Evolutionary conservation across 306 rosid species (phyloP).

Genomic region (Fragaria vesca): DNA sequence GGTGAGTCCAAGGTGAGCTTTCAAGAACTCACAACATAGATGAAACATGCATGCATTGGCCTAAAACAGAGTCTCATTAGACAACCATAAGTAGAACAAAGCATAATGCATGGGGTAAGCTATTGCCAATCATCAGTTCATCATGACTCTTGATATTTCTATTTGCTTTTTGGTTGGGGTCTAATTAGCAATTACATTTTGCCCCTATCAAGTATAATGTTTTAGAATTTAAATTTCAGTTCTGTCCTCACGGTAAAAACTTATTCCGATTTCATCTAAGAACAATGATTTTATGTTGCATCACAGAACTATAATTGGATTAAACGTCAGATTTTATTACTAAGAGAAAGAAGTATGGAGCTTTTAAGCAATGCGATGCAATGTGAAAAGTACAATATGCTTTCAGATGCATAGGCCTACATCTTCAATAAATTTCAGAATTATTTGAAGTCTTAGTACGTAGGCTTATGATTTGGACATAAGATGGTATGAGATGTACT

Average conservation of each 20-base stretch:
- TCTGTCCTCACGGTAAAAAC: not conserved
- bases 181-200: not conserved
- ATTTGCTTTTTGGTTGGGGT: not conserved
- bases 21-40: not conserved
- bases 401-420: too few species aligned
- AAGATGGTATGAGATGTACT: not conserved
- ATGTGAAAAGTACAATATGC: not conserved
- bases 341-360: not conserved
- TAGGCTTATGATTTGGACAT: not conserved
- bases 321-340: not conserved
- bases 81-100: not conserved
- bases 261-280: not conserved
- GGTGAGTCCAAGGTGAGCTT: constrained; percentile 32
- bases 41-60: not conserved
- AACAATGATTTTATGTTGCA: not conserved
- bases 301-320: not conserved
- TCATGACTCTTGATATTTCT: not conserved
- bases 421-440: too few species aligned
- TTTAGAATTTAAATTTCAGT: not conserved
- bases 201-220: not conserved
- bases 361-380: not conserved
- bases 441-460: not conserved
- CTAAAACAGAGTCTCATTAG: not conserved
- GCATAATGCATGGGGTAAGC: not conserved
- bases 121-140: not conserved